Conservation (phyloP, 208 protist genomes). For the Borovskyia barvae region DNA sequence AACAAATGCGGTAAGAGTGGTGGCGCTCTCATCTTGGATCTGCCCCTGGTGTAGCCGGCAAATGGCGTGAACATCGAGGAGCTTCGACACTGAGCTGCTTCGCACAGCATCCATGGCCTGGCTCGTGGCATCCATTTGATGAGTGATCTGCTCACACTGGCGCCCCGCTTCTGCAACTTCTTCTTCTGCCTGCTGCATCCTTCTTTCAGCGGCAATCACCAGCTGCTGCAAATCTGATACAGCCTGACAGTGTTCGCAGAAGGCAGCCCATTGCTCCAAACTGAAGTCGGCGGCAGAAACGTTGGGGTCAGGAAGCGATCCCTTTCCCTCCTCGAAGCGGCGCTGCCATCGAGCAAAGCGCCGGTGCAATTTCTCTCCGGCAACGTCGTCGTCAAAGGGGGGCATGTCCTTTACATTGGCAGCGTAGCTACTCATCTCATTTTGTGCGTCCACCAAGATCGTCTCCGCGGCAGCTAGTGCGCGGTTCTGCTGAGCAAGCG, state of each 20-base stretch:
- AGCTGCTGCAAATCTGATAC: conserved; percentile 33
- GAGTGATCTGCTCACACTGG: conserved; percentile 19
- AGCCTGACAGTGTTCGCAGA: conserved; percentile 49
- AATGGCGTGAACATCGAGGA: conserved; percentile 72
- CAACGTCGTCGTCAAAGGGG: conserved; percentile 63
- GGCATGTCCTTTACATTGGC: conserved; percentile 18
- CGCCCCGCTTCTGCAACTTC: conserved; percentile 23
- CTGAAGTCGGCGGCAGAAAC: conserved; percentile 37
- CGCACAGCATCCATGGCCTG: conserved; percentile 20
- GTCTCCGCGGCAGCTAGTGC: conserved; percentile 24
- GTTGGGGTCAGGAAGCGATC: conserved; percentile 20
- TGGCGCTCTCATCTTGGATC: conserved; percentile 88
- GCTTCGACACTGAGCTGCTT: conserved; percentile 21
- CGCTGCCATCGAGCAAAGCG: conserved; percentile 68
- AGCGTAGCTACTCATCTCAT: conserved; percentile 36
- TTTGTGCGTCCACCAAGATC: conserved; percentile 30
- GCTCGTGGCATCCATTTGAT: conserved; percentile 23
- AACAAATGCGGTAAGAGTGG: conserved; percentile 79
- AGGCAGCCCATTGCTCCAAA: conserved; percentile 51
- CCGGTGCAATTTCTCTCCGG: conserved; percentile 68
- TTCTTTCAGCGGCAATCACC: conserved; percentile 23
- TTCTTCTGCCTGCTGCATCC: conserved; percentile 24
- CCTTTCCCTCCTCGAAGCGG: conserved; percentile 62
- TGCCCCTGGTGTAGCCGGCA: conserved; percentile 90
- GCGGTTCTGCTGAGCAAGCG: conserved; percentile 32